phyloP scores from a whole-genome alignment of 169 alveolate species.

The Perkinsus olseni region DNA sequence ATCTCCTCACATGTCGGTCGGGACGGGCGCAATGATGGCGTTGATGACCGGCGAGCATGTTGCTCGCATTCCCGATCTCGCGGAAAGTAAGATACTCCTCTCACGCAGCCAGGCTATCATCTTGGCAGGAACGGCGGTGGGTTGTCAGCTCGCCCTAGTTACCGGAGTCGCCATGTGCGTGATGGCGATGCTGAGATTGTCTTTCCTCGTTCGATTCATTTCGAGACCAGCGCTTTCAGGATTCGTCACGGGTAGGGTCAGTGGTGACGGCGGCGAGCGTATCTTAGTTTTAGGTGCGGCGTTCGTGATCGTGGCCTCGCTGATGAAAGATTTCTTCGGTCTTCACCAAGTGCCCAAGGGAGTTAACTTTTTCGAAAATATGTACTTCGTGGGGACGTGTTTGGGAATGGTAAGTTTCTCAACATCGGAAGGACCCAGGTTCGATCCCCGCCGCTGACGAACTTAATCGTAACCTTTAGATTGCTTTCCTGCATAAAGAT shows the following conservation, averaged over 20 bases:
- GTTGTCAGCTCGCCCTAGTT: not conserved
- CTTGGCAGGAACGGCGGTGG: not conserved
- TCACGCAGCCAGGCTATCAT: not conserved
- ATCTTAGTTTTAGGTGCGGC: conserved; percentile 2
- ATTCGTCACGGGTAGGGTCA: not conserved
- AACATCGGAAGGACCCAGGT: too few species aligned
- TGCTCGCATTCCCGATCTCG: not conserved
- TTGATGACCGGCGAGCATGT: not conserved
- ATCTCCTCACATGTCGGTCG: not conserved
- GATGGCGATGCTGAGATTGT: not conserved
- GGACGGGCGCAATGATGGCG: not conserved
- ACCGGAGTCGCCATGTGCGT: not conserved
- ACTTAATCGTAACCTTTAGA: too few species aligned
- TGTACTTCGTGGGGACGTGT: not conserved
- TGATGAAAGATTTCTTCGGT: not conserved
- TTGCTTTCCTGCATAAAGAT: too few species aligned
- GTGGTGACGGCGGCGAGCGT: too few species aligned
- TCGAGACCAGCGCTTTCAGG: not conserved
- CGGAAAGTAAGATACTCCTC: not conserved
- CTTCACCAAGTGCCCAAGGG: not conserved
- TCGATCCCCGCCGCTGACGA: too few species aligned
- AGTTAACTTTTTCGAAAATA: not conserved
- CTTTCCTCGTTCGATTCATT: not conserved
- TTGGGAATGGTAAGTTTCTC: not conserved
- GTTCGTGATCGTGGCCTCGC: not conserved